Conservation (phyloP, 306 rosid genomes). For the Malus sylvestris region DNA sequence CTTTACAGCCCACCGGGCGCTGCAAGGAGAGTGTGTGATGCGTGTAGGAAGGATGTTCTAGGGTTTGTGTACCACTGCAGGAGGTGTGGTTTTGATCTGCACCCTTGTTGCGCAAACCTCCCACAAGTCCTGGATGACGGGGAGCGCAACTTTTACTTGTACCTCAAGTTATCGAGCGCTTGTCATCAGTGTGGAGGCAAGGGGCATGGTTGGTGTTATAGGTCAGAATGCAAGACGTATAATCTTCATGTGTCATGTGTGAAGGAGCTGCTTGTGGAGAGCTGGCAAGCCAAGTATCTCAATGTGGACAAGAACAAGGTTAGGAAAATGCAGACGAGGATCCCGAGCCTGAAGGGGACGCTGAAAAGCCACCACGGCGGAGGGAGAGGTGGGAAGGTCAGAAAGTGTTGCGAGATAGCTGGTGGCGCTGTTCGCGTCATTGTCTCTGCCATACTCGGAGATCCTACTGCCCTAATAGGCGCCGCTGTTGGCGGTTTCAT, state of each 20-base stretch:
- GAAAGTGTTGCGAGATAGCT: conserved; percentile 40
- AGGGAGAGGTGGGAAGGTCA: conserved; percentile 23
- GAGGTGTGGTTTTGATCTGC: conserved; percentile 44
- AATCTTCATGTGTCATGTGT: conserved; percentile 49
- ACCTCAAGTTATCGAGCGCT: conserved; percentile 27
- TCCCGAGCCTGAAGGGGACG: conserved; percentile 43
- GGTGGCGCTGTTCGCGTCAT: conserved; percentile 39
- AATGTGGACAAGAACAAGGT: conserved; percentile 41
- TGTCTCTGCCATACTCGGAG: conserved; percentile 46
- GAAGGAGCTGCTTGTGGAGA: conserved; percentile 48
- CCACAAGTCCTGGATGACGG: conserved; percentile 49
- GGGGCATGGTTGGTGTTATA: conserved; percentile 45
- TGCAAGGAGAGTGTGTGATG: conserved; percentile 35
- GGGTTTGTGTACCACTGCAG: conserved; percentile 52
- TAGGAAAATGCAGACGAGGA: conserved; percentile 39
- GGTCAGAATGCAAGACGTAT: conserved; percentile 37
- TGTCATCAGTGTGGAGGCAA: conserved; percentile 46
- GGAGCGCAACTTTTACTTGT: conserved; percentile 28
- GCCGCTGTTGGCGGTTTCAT: conserved; percentile 37
- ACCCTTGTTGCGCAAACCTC: conserved; percentile 53
- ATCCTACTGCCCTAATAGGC: conserved; percentile 42
- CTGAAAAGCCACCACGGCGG: conserved; percentile 22
- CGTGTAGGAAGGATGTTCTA: conserved; percentile 30
- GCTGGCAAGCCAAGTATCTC: conserved; percentile 45
- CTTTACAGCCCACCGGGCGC: conserved; percentile 26